Evolutionary conservation across 345 rosid genomes (phyloP).

Genomic region (Erucastrum elatum): DNA sequence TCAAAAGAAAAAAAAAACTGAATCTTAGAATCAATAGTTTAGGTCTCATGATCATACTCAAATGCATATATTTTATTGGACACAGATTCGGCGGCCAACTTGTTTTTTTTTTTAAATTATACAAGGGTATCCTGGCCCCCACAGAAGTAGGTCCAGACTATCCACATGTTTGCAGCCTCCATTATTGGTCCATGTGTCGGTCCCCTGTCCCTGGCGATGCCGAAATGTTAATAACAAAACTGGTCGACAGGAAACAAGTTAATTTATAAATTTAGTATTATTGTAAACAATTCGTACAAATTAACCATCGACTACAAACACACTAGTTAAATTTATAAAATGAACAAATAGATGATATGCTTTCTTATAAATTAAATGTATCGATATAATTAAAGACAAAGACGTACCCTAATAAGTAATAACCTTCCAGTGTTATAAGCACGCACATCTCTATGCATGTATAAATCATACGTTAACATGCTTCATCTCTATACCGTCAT

Average conservation of each 20-base stretch:
- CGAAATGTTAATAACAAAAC: background rate
- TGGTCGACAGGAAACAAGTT: background rate
- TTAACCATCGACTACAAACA: background rate
- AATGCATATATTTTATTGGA: background rate
- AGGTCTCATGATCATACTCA: background rate
- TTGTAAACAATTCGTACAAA: background rate
- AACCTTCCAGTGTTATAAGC: background rate
- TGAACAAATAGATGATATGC: background rate
- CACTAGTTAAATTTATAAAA: background rate
- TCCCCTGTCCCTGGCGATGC: no score
- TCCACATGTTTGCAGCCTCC: no score
- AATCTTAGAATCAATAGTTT: background rate
- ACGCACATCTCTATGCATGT: background rate
- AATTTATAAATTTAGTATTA: background rate
- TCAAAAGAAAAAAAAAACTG: no score
- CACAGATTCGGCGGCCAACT: background rate
- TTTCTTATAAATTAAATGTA: background rate
- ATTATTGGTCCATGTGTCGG: no score
- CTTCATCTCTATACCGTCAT: constrained; percentile 1
- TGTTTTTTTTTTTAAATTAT: no score
- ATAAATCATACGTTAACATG: background rate
- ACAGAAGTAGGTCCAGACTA: no score
- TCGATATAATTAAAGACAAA: background rate
- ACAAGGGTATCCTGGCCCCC: no score
- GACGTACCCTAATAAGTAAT: background rate